phyloP scores from a whole-genome alignment of 139 green algal genomes.

The Picochlorum sp. region DNA sequence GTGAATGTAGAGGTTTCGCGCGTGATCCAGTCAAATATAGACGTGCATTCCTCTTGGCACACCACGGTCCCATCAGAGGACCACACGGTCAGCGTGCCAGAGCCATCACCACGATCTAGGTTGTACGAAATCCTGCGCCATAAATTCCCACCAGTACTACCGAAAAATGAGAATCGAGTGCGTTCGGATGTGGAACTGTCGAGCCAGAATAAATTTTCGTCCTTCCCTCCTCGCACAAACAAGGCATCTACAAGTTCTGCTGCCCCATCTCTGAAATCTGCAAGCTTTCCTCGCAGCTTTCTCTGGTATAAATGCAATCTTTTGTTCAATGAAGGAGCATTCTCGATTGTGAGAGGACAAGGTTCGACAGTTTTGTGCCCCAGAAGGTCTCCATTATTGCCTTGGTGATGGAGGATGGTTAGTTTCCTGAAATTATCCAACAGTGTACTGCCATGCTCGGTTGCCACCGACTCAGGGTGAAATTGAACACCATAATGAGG shows the following conservation, averaged over 20 bases:
- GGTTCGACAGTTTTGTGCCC: background rate
- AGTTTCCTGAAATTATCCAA: constrained; percentile 82
- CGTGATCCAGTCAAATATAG: constrained; percentile 14
- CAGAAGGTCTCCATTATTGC: background rate
- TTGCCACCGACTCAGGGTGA: constrained; percentile 89
- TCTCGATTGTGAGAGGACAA: background rate
- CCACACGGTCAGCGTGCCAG: background rate
- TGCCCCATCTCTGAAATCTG: background rate
- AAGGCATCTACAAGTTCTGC: background rate
- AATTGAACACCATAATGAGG: constrained; percentile 93
- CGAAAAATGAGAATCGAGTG: constrained; percentile 89
- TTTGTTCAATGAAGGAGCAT: background rate
- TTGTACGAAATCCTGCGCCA: constrained; percentile 69
- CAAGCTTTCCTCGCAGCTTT: background rate
- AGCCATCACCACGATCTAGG: constrained; percentile 25
- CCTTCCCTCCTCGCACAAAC: background rate
- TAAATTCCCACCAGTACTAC: constrained; percentile 60
- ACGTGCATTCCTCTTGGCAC: background rate
- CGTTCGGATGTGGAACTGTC: constrained; percentile 72
- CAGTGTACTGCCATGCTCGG: constrained; percentile 59
- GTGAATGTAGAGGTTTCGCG: background rate
- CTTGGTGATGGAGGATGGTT: constrained; percentile 13
- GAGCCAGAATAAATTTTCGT: constrained; percentile 79
- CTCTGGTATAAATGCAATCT: background rate
- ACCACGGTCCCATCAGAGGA: constrained; percentile 7